A percentile compares a stretch with the other conserved stretches of the same genome.
Conservation (phyloP, 2,329 filamentous ascomycete genomes). For the Calonectria crousiana region DNA sequence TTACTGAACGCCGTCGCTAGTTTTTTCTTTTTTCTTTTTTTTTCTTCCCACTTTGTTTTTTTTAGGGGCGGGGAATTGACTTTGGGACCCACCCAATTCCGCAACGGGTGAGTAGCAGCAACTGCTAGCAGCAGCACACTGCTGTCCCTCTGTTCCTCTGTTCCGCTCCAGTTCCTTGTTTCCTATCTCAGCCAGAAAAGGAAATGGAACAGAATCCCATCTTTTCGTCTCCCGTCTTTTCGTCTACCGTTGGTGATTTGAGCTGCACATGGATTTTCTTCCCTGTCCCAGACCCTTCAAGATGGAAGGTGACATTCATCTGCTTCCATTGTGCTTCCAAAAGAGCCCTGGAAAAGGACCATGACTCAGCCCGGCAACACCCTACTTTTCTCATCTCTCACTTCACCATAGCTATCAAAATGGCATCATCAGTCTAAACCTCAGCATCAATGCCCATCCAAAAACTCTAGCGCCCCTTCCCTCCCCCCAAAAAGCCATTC, state of each 20-base stretch:
- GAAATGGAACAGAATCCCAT: background rate
- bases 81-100: background rate
- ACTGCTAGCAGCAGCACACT: background rate
- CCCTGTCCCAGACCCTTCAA: background rate
- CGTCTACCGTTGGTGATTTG: background rate
- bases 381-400: slow-evolving; percentile 1
- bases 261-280: background rate
- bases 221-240: background rate
- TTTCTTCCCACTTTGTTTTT: background rate
- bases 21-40: background rate
- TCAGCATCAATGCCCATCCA: background rate
- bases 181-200: background rate
- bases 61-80: background rate
- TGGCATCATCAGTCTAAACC: slow-evolving; percentile 22
- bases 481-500: background rate
- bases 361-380: slow-evolving; percentile 13
- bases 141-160: background rate
- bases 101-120: background rate
- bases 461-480: background rate
- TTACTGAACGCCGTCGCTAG: background rate
- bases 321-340: background rate
- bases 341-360: background rate
- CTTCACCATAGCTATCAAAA: slow-evolving; percentile 26
- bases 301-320: background rate
- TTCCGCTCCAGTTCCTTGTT: background rate